phyloP scores from a whole-genome alignment of 2,329 filamentous ascomycete genomes.

The Hyphodiscus sp. region DNA sequence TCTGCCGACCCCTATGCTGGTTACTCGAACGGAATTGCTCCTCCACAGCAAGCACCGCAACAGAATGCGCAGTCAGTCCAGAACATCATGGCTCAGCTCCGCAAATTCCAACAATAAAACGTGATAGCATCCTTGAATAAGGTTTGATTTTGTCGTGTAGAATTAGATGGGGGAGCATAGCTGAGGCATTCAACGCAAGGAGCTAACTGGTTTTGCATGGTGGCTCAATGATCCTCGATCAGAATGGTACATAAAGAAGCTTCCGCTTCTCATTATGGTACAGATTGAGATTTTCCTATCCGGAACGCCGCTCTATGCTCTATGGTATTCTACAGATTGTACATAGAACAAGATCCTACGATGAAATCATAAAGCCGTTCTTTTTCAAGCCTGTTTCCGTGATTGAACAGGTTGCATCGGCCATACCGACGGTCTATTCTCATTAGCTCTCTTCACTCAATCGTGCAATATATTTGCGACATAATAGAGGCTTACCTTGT shows the following conservation, averaged over 20 bases:
- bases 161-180: neutral
- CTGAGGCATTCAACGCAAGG: neutral
- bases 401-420: constrained; percentile 12
- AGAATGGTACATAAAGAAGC: neutral
- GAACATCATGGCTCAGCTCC: constrained; percentile 69
- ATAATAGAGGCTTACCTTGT: constrained; percentile 27
- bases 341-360: constrained; percentile 11
- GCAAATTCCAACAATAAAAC: constrained; percentile 51
- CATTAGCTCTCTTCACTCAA: constrained; percentile 8
- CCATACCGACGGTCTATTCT: constrained; percentile 26
- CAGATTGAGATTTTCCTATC: neutral
- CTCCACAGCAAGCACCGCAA: constrained; percentile 25
- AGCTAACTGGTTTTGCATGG: neutral
- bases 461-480: neutral
- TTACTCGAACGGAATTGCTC: constrained; percentile 21
- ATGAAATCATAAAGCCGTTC: neutral
- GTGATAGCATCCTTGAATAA: neutral
- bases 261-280: neutral
- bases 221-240: neutral
- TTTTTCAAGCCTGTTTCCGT: neutral
- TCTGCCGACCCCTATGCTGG: constrained; percentile 23
- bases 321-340: constrained; percentile 10
- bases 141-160: neutral
- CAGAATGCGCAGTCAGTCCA: constrained; percentile 51
- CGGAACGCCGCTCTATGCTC: constrained; percentile 10